These are phyloP conservation scores for Metschnikowia colocasiae DNA, from an alignment of 805 yeast species.

Conservation along the genomic window DNA sequence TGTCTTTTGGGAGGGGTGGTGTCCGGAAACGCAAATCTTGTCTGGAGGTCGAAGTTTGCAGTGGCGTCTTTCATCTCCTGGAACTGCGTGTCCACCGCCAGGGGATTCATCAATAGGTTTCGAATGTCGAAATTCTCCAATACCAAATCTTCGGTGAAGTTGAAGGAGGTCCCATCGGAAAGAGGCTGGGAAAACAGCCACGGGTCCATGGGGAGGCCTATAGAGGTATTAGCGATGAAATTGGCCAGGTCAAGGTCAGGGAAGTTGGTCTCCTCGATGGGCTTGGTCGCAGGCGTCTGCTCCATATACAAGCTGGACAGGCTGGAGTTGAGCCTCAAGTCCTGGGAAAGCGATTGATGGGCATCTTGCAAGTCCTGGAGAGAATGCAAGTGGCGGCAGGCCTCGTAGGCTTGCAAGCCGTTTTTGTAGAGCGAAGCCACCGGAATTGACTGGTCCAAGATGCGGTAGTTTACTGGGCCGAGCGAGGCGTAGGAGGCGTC, in stretches of 20 bases:
- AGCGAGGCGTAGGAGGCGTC: not conserved
- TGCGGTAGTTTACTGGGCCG: conserved; percentile 10
- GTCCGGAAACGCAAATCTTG: not conserved
- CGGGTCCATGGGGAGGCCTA: conserved; percentile 1
- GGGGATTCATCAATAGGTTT: conserved; percentile 22
- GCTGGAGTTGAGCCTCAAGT: conserved; percentile 5
- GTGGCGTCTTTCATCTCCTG: not conserved
- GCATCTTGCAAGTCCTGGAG: conserved; percentile 31
- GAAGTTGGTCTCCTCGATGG: conserved; percentile 1
- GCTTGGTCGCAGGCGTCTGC: not conserved
- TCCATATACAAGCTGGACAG: not conserved
- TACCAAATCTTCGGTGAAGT: conserved; percentile 1
- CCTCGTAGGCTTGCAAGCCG: conserved; percentile 30
- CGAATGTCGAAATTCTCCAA: conserved; percentile 27
- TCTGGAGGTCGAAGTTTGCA: not conserved
- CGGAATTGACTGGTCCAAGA: conserved; percentile 44
- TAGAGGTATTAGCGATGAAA: not conserved
- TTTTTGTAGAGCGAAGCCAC: conserved; percentile 37
- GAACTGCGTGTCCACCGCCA: conserved; percentile 8
- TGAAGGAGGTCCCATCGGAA: not conserved
- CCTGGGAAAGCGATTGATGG: conserved; percentile 18
- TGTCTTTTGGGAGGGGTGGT: not conserved
- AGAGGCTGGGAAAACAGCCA: conserved; percentile 4
- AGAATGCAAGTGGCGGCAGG: conserved; percentile 31
- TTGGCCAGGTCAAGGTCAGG: conserved; percentile 2